Evolutionary conservation across 257 asterid species (phyloP), one percentile per base, ranked within the genome.

Genomic region (Dorcoceras hygrometricum): DNA sequence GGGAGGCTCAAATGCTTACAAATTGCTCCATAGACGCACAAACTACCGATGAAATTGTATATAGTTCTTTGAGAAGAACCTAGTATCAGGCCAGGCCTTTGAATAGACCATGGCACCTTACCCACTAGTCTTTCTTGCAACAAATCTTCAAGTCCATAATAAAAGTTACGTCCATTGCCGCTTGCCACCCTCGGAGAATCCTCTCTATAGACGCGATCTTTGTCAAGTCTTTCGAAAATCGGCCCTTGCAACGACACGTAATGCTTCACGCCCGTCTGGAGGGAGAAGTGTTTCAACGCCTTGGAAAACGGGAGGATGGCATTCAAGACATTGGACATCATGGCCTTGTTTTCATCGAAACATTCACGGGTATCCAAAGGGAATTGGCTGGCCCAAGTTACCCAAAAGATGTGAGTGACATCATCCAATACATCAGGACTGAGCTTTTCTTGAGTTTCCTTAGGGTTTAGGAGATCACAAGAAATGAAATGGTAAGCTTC

Each of bases 201-300:
- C 80, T 91, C 97, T 4, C 78, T 78, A 48, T 80, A 88, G 34
- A 53, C 69, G 25, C 59, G 51, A 8, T 48, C 69, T 34, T 34
- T 1, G 3, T 29, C 18, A n/a, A n/a, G n/a, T 29, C 9, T 65
- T 26, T 32, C 24, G 20, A 0, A 63, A 36, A 18, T 19, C 9
- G 2, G 51, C 19, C 59, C 82, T 43, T 63, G 69, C 18, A 88
- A 69, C 0, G 95, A 84, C 65, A 88, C 57, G 22, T 88, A 91
- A 62, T 91, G 97, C 73, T 91, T 88, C 3, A 71, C 73, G 23
- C 97, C 97, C 6, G 96, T 91, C 34, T 91, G 97, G 18, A 91
- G 90, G 2, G 97, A 88, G 12, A 91, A 68, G 39, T 91, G 96
- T 70, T 71, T 83, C 9, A 91, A 28, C 4, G 59, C 36, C 56